Conservation (phyloP, 2,329 filamentous ascomycete genomes). For the Fonsecaea monophora region DNA sequence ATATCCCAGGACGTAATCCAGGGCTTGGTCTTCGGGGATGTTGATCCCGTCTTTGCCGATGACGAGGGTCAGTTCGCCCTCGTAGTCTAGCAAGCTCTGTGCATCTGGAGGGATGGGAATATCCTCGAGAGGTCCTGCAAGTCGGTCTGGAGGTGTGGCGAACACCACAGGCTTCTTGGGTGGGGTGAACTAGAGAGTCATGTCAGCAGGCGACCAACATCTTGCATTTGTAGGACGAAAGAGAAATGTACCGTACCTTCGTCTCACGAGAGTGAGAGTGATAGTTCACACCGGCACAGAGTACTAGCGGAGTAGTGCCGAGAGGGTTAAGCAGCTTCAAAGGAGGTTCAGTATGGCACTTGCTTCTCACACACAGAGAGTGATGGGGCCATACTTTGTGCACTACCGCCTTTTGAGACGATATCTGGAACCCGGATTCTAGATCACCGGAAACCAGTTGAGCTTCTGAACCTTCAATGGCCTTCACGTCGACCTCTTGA, state of each 20-base stretch:
- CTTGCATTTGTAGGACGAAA: neutral
- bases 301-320: neutral
- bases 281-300: conserved; percentile 20
- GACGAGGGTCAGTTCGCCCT: conserved; percentile 50
- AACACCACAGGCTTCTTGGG: conserved; percentile 45
- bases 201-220: neutral
- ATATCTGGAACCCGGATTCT: neutral
- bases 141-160: conserved; percentile 48
- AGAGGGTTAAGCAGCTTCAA: conserved; percentile 15
- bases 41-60: conserved; percentile 48
- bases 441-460: neutral
- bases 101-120: conserved; percentile 49
- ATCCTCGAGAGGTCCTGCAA: conserved; percentile 36
- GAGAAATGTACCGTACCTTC: neutral
- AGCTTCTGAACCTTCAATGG: neutral
- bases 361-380: neutral
- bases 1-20: conserved; percentile 52
- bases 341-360: neutral
- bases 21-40: conserved; percentile 46
- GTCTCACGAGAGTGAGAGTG: conserved; percentile 8
- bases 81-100: conserved; percentile 52
- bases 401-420: too few species aligned
- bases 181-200: neutral
- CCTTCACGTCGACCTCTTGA: neutral
- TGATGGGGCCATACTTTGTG: too few species aligned